Base-by-base conservation (phyloP, 2,329 filamentous ascomycete genomes). In the Penicillium decumbens region DNA sequence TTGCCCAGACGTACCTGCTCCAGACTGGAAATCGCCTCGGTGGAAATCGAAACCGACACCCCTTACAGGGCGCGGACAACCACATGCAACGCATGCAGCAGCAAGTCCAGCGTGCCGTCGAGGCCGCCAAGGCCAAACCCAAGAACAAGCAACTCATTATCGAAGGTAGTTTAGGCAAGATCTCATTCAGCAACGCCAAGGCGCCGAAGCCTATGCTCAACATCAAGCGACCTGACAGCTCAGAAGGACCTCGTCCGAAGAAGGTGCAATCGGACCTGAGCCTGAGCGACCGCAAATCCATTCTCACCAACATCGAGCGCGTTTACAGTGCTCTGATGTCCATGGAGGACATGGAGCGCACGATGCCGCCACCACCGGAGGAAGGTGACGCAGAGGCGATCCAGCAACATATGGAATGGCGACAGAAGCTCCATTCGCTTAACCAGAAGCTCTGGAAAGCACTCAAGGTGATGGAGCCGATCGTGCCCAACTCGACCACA, bases 51-150 rank as follows among this genome's bases (percentile, higher is more conserved):
- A 79, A 69, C 40, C 75, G 90, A 55, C 82, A 90, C 56, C 84
- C 93, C 59, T 83, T 85, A 53, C 82, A 89, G 51, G 89, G 87
- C 38, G 90, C 89, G 15, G 93, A 98, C 69, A 98, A 96, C 67
- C 93, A 98, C 65, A 89, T 97, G 75, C 93, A 97, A 69, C 86
- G 93, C 47, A 98, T 98, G 93, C 92, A 98, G 71, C 93, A 98
- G 71, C 93, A 98, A 71, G 95, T 98, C 10, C 92, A 96, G 68
- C 85, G 93, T 49, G 93, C 93, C 23, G 93, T 98, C 0, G 93
- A 98, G 66, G 93, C 93, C 1, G 93, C 93, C 45, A 98, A 97
- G 75, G 89, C 90, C 52, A 92, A 95, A 71, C 93, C 93, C 10
- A 98, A 98, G 78, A 96, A 95, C 66, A 95, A 95, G 65, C 91